Base-by-base conservation (phyloP, 2,329 filamentous ascomycete genomes). In the Stagonosporopsis tanaceti region DNA sequence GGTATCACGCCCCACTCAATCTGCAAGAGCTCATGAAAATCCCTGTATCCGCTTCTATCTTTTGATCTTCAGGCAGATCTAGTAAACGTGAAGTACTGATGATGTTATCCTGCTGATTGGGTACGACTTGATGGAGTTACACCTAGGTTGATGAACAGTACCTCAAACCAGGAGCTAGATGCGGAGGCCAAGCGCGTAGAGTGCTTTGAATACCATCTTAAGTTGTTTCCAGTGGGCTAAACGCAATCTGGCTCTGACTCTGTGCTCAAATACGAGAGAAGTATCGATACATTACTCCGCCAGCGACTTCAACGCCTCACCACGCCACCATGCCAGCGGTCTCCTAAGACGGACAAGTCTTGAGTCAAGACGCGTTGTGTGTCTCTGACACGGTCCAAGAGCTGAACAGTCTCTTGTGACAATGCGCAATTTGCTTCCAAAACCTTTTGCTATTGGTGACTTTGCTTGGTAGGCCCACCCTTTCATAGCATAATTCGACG, bases 1-100 rank as follows among this genome's bases (percentile, higher is more conserved):
- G 61, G 65, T 40, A 60, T 54, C 59, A 62, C 42, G 50, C 14
- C 50, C 63, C 48, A 57, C 50, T 50, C 50, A 58, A 50, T 25
- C 14, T 30, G 7, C 46, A 27, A 56, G 39, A 56, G 46, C 38
- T 44, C 46, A 39, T 51, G 40, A 27, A 47, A 20, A 20, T 47
- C 14, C 22, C 34, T 24, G 20, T 46, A 38, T 6, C 9, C 17
- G 4, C 17, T 39, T 22, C 37, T 2, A 39, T 22, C 4, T 15
- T 34, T n/a, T n/a, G 14, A 6, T 34, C 3, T 5, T 34, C n/a
- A 34, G 32, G 32, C 32, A 34, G 12, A 4, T 15, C 4, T n/a
- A 15, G 12, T 5, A 39, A 39, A 11, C 7, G 9, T 39, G 20
- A 22, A 12, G n/a, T 12, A 39, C 20, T 20, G 8, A 22, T 22